A percentile compares a stretch with the other conserved stretches of the same genome.
Conservation (phyloP, 2,329 filamentous ascomycete species). For the Anisogramma anomala region DNA sequence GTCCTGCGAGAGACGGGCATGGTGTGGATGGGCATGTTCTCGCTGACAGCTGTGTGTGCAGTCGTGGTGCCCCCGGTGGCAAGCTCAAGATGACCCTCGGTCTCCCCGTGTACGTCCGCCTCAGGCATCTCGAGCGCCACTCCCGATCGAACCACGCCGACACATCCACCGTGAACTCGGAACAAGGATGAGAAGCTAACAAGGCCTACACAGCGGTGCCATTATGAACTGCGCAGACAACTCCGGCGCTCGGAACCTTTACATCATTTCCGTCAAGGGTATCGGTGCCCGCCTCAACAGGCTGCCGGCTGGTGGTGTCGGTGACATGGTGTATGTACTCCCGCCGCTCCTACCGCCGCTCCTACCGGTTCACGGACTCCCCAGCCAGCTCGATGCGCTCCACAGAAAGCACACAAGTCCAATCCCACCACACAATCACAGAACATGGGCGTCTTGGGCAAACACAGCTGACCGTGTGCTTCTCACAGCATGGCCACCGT, state of each 20-base stretch:
- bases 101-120: constrained; percentile 88
- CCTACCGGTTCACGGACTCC: not conserved
- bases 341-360: constrained; percentile 2
- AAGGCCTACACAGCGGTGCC: constrained; percentile 58
- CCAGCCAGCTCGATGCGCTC: not conserved
- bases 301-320: constrained; percentile 92
- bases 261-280: constrained; percentile 99
- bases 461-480: constrained; percentile 4
- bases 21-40: not conserved
- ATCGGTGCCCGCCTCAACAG: constrained; percentile 96
- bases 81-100: constrained; percentile 99
- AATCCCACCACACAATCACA: not conserved
- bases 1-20: constrained; percentile 6
- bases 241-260: constrained; percentile 95
- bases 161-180: not conserved
- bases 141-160: constrained; percentile 9
- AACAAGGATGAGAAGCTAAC: constrained; percentile 16
- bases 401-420: not conserved
- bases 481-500: constrained; percentile 74
- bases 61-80: constrained; percentile 91
- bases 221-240: constrained; percentile 99
- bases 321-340: constrained; percentile 69
- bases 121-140: constrained; percentile 7
- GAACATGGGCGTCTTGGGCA: not conserved
- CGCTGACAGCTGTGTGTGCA: constrained; percentile 30